A percentile compares a stretch with the other conserved stretches of the same genome.
phyloP scores from a whole-genome alignment of 805 yeast genomes.

The Ascoidea rubescens region DNA sequence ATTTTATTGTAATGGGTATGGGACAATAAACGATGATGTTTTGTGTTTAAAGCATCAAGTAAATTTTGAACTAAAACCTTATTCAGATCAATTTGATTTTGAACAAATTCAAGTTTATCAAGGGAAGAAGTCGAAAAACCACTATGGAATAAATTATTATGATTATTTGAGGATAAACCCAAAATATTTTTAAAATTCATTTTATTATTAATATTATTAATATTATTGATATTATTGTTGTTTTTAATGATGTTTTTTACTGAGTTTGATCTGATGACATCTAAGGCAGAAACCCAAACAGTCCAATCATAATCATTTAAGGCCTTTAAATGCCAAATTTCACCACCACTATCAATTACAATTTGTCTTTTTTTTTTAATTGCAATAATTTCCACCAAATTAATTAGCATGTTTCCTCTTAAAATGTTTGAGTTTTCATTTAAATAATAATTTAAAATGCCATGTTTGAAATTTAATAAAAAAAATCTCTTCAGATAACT shows the following conservation, averaged over 20 bases:
- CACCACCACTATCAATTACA: slow-evolving; percentile 87
- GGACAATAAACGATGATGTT: too few species aligned
- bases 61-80: too few species aligned
- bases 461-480: slow-evolving; percentile 66
- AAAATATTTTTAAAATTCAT: neutral
- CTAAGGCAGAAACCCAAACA: slow-evolving; percentile 74
- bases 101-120: too few species aligned
- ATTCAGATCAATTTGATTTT: too few species aligned
- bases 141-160: slow-evolving; percentile 1
- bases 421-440: slow-evolving; percentile 58
- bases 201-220: neutral
- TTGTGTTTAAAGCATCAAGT: too few species aligned
- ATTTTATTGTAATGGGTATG: too few species aligned
- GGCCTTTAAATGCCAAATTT: slow-evolving; percentile 81
- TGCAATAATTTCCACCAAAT: slow-evolving; percentile 71
- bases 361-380: slow-evolving; percentile 53
- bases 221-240: neutral
- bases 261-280: slow-evolving; percentile 19
- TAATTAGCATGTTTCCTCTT: slow-evolving; percentile 87
- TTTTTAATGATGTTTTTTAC: neutral
- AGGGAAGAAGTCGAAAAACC: too few species aligned
- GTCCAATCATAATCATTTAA: slow-evolving; percentile 50
- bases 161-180: neutral
- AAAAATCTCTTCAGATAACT: slow-evolving; percentile 82
- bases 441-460: slow-evolving; percentile 69